Evolutionary conservation across 768 basidiomycete species (phyloP).

Genomic region (Baorangia bicolor): DNA sequence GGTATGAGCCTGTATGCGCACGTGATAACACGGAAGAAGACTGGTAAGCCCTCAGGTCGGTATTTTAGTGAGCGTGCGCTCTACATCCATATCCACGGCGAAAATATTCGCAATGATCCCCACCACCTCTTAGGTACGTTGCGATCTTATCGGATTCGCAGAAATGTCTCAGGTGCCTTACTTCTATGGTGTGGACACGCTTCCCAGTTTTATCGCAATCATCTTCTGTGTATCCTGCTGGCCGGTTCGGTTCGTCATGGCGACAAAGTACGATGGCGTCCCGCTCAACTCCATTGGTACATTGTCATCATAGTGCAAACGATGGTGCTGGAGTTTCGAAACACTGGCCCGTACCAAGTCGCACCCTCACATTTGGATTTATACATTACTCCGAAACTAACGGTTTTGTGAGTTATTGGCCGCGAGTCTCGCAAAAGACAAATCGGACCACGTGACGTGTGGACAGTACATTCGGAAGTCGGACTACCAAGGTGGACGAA

Average conservation of each 20-base stretch:
- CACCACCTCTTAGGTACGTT: not conserved
- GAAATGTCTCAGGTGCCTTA: not conserved
- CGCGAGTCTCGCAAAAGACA: not conserved
- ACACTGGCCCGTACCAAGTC: not conserved
- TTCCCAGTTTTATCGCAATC: constrained; percentile 7
- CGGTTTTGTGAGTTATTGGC: not conserved
- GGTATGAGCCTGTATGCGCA: not conserved
- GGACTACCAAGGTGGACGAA: not conserved
- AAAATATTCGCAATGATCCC: not conserved
- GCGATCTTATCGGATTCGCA: not conserved
- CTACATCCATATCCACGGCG: not conserved
- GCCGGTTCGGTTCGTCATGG: not conserved
- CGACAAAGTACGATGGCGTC: not conserved
- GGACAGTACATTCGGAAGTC: not conserved
- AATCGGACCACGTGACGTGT: not conserved
- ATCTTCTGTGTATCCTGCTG: not conserved
- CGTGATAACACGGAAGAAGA: not conserved
- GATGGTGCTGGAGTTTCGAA: not conserved
- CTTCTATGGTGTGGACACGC: constrained; percentile 3
- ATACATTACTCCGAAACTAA: not conserved
- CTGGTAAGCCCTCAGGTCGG: not conserved
- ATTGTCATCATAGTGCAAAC: not conserved
- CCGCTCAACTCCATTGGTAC: not conserved
- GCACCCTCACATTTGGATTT: not conserved
- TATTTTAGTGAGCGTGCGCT: not conserved